Base-by-base conservation (phyloP, 2,329 filamentous ascomycete genomes). In the Anthostomella pinea region DNA sequence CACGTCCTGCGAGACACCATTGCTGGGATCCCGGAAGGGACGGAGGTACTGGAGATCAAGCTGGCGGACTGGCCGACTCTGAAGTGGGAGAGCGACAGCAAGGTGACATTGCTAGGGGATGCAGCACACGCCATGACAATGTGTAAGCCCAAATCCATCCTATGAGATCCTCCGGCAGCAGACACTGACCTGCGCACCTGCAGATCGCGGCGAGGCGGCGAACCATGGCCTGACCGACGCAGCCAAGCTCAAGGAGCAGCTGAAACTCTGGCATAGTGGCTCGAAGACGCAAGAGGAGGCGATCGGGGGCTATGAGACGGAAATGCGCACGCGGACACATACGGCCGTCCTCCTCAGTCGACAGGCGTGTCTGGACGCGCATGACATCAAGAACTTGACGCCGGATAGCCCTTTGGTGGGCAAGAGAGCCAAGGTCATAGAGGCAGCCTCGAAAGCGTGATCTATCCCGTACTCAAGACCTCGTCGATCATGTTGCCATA, bases 311-410 rank as follows among this genome's bases (percentile, higher is more conserved):
- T 35, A 20, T 31, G 41, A 43, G 26, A 13, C 8, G 1, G 34
- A 41, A 26, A 37, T 41, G 30, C 29, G 30, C 13, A 18, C 26
- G 10, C 28, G 41, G 13, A 37, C 27, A 6, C 16, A 18, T 20
- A 13, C 16, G 3, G 41, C 34, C n/a, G 33, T 38, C 2, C 11
- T 38, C 6, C 22, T 35, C 9, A 38, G 41, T 29, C 32, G 37
- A 14, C 37, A 40, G n/a, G 41, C 41, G 15, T 40, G 33, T 25
- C n/a, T 43, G 10, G 37, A 40, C 28, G 37, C 37, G 6, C 38
- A 44, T 26, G 33, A 38, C 9, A 16, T 42, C 9, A 15, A 6
- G 25, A 33, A 30, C 27, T 25, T 33, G 3, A 30, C 28, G 6
- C 19, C 29, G 7, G 32, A 30, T 22, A 39, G 36, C 26, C 32